Base-by-base conservation (phyloP, 179 eudicot genomes). In the Dionaea muscipula region DNA sequence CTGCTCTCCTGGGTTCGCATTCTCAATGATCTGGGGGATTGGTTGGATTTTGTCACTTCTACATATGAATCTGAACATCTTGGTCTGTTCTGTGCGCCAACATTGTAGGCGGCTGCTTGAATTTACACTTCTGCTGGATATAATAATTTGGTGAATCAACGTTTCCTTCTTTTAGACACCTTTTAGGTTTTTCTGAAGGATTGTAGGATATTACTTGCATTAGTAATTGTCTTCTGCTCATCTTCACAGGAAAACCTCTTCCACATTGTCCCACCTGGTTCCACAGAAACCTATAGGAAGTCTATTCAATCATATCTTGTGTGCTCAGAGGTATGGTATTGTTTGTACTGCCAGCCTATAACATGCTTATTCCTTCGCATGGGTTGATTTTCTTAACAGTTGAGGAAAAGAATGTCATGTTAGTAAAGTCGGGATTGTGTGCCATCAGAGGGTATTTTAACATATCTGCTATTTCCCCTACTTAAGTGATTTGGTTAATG, bases 261-360 rank as follows among this genome's bases (percentile, higher is more conserved):
- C 57, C 87, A 87, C 58, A 53, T 64, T 43, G 86, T 82, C 57
- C 88, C 80, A 53, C 70, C 73, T 65, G 94, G 94, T 52, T 80
- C 91, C 22, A 80, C 84, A 76, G 91, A 77, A 60, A 60, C 73
- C 51, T 91, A 91, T 60, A 76, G 79, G 61, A 80, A 62, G 53
- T 81, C 91, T 40, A 71, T 91, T 60, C 91, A 80, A 63, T 77
- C 79, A 26, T 75, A 74, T 75, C 40, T 80, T 62, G 52, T 55
- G 35, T 69, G 67, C 26, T 65, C 38, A 58, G 85, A 88, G 95
- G 99, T 88, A 83, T 38, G 52, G 21, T 24, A 25, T 5, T 51
- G 44, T 25, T 24, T 31, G 26, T 16, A 26, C 39, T n/a, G 21
- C 18, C 16, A 23, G 21, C 49, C 26, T 50, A 43, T 49, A 26